Evolutionary conservation across 352 stramenopile species (phyloP).

Genomic region (Phytophthora quininea): DNA sequence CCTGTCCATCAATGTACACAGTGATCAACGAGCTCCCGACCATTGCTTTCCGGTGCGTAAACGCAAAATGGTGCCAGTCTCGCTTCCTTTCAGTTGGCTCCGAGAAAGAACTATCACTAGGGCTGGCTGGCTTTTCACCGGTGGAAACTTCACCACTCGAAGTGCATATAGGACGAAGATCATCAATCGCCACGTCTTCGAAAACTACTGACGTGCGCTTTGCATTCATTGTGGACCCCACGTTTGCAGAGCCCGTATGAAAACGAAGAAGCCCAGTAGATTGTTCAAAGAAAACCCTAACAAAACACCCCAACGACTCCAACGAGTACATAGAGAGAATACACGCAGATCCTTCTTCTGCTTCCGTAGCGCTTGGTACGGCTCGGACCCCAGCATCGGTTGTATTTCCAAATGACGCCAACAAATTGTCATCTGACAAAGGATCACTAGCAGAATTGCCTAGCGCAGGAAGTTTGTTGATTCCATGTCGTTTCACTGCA

Average conservation of each 20-base stretch:
- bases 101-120: neutral
- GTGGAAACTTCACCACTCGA: neutral
- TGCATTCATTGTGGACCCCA: slow-evolving; percentile 61
- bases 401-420: slow-evolving; percentile 20
- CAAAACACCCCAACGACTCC: slow-evolving; percentile 65
- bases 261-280: slow-evolving; percentile 65
- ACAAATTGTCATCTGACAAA: slow-evolving; percentile 4
- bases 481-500: slow-evolving; percentile 58
- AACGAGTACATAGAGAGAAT: slow-evolving; percentile 79
- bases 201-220: slow-evolving; percentile 66
- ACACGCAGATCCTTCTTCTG: slow-evolving; percentile 60
- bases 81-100: slow-evolving; percentile 33
- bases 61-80: slow-evolving; percentile 78
- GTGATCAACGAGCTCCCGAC: slow-evolving; percentile 77
- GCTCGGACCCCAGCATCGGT: neutral
- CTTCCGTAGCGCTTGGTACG: neutral
- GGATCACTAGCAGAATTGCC: neutral
- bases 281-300: slow-evolving; percentile 79
- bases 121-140: neutral
- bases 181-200: slow-evolving; percentile 63
- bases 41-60: slow-evolving; percentile 74
- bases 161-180: slow-evolving; percentile 30
- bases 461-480: slow-evolving; percentile 10
- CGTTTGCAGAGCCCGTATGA: slow-evolving; percentile 59
- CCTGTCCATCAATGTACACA: slow-evolving; percentile 74